Conservation (phyloP, 345 rosid genomes). For the Brassica cretica region DNA sequence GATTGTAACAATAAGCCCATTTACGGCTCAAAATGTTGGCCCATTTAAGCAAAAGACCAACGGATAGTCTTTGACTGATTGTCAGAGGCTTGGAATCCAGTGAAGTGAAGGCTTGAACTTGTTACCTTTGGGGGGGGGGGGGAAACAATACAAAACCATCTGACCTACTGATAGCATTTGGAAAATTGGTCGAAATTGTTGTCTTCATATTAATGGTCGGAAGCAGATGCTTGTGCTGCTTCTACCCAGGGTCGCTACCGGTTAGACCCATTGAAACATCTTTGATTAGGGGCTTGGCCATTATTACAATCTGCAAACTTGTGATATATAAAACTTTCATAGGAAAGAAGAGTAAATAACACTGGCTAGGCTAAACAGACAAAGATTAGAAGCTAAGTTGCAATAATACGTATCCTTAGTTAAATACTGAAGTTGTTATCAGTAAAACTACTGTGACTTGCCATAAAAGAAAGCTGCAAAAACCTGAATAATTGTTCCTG, state of each 20-base stretch:
- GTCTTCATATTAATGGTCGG: no score
- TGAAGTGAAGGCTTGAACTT: not conserved
- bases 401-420: not conserved
- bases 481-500: not conserved
- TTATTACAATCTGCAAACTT: not conserved
- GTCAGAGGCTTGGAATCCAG: not conserved
- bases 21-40: slow-evolving; percentile 13
- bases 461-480: not conserved
- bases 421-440: not conserved
- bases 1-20: slow-evolving; percentile 1
- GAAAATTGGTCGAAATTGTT: no score
- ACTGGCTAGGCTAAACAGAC: not conserved
- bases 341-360: not conserved
- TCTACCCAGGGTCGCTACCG: no score
- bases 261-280: not conserved
- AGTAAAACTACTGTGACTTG: not conserved
- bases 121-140: no score
- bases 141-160: no score
- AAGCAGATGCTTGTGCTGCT: no score
- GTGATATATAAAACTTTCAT: not conserved
- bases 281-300: not conserved
- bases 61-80: not conserved
- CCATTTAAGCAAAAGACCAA: slow-evolving; percentile 8
- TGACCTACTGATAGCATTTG: no score
- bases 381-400: not conserved